Evolutionary conservation across 306 rosid genomes (phyloP).

Genomic region (Herpetospermum pedunculosum): DNA sequence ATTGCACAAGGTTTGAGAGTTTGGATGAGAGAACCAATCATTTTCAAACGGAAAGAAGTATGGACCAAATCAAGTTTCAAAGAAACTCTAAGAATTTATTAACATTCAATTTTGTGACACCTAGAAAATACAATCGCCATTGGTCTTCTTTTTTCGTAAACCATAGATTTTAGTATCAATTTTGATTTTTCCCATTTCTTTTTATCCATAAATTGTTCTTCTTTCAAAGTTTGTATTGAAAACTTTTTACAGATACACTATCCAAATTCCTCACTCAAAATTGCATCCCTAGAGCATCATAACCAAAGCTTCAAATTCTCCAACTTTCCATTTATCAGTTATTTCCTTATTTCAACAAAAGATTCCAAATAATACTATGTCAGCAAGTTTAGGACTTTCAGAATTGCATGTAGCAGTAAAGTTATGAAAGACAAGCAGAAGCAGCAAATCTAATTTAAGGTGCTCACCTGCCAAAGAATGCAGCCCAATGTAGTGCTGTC

Average conservation of each 20-base stretch:
- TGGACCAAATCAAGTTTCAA: background rate
- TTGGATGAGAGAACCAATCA: too few relatives aligned
- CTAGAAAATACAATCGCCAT: background rate
- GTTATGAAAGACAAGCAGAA: background rate
- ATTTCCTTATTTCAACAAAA: background rate
- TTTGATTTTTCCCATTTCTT: background rate
- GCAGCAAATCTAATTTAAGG: background rate
- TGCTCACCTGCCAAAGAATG: constrained; percentile 73
- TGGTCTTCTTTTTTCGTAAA: background rate
- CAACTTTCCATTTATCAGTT: background rate
- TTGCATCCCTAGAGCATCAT: background rate
- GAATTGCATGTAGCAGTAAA: background rate
- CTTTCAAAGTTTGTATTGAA: background rate
- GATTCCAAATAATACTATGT: background rate
- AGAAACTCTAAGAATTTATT: background rate
- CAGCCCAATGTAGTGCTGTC: constrained; percentile 98
- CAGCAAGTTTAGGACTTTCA: background rate
- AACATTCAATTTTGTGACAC: background rate
- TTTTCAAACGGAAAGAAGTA: background rate
- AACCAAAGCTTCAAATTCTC: background rate
- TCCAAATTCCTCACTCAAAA: background rate
- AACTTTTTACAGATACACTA: background rate
- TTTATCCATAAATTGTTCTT: background rate
- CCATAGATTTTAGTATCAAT: background rate
- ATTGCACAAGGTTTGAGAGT: background rate